Evolutionary conservation across 23 red algal species (phyloP).

Genomic region (Agarophyton chilense): DNA sequence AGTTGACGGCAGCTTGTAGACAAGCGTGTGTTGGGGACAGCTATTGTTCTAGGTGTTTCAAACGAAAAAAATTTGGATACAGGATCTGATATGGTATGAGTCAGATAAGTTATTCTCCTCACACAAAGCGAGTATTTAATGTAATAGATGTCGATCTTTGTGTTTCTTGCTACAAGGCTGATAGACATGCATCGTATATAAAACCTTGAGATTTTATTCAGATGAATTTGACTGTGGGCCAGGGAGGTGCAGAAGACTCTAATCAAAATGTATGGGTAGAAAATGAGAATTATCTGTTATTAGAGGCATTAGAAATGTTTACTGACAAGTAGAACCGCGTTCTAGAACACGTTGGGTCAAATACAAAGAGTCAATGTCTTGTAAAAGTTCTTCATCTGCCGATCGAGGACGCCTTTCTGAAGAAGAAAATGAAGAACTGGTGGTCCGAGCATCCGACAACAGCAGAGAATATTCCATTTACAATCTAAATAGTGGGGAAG

Average conservation of each 20-base stretch:
- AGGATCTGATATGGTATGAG: too few species aligned
- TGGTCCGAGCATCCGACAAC: conserved; percentile 38
- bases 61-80: too few species aligned
- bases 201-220: conserved; percentile 90
- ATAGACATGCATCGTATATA: conserved; percentile 68
- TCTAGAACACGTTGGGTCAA: conserved; percentile 94
- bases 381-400: conserved; percentile 95
- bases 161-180: conserved; percentile 71
- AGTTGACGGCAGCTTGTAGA: too few species aligned
- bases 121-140: too few species aligned
- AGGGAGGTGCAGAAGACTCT: conserved; percentile 36
- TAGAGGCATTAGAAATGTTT: conserved; percentile 96
- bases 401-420: conserved; percentile 95
- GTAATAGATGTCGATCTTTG: conserved; percentile 97
- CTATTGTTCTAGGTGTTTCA: too few species aligned
- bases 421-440: conserved; percentile 38
- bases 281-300: conserved; percentile 81
- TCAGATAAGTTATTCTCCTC: too few species aligned
- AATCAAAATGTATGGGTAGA: conserved; percentile 84
- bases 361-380: conserved; percentile 87
- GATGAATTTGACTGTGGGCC: conserved; percentile 57
- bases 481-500: conserved; percentile 48
- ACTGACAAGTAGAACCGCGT: conserved; percentile 91
- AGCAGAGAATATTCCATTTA: conserved; percentile 15
- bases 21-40: too few species aligned